phyloP scores from a whole-genome alignment of 768 basidiomycete species.

The Lactarius psammicola region DNA sequence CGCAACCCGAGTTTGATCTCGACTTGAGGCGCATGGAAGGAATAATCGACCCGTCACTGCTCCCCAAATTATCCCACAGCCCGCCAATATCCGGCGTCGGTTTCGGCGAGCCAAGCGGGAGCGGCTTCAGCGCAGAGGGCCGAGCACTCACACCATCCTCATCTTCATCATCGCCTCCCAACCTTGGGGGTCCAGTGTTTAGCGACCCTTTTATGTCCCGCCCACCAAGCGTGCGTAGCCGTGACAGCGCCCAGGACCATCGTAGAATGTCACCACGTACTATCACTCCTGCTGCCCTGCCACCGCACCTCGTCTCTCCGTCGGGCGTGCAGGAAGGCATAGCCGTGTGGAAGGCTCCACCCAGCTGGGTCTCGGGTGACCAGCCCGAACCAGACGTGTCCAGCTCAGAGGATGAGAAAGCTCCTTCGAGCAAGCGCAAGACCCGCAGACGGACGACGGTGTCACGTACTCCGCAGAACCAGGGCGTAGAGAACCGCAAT shows the following conservation, averaged over 20 bases:
- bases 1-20: conserved; percentile 50
- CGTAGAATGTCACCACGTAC: conserved; percentile 21
- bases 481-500: conserved; percentile 9
- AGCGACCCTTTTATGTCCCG: conserved; percentile 29
- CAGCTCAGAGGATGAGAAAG: conserved; percentile 43
- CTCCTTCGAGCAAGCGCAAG: conserved; percentile 29
- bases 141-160: conserved; percentile 21
- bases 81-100: conserved; percentile 48
- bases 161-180: conserved; percentile 20
- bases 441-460: conserved; percentile 23
- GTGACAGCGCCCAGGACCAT: conserved; percentile 20
- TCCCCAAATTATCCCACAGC: conserved; percentile 31
- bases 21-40: conserved; percentile 79
- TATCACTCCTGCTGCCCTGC: conserved; percentile 19
- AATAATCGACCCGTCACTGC: conserved; percentile 56
- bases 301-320: conserved; percentile 17
- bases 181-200: conserved; percentile 18
- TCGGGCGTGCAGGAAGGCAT: conserved; percentile 27
- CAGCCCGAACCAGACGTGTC: conserved; percentile 44
- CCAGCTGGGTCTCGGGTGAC: conserved; percentile 68
- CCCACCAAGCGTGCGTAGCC: conserved; percentile 10
- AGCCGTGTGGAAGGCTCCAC: conserved; percentile 60
- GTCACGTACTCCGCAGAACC: conserved; percentile 5
- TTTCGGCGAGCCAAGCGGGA: conserved; percentile 36
- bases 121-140: conserved; percentile 25